Conservation (phyloP, 1,284 basidiomycete species). For the Leccinum solheimii region DNA sequence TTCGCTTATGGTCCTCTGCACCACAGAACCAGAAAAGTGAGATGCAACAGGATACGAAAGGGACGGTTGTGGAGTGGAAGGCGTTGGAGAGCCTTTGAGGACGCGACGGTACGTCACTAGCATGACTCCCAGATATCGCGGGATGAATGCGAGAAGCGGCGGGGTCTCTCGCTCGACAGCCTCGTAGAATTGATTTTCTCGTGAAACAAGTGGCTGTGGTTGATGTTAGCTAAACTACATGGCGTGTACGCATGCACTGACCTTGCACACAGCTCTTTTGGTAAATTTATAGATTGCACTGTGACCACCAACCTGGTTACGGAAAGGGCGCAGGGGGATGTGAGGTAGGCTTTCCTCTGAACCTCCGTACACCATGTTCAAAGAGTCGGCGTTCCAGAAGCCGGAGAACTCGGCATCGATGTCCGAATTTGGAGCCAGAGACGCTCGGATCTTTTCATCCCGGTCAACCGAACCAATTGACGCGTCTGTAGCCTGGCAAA, state of each 20-base stretch:
- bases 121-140: conserved; percentile 97
- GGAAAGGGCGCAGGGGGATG: conserved; percentile 93
- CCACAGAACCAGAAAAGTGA: conserved; percentile 29
- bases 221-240: conserved; percentile 21
- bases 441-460: conserved; percentile 9
- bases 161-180: conserved; percentile 93
- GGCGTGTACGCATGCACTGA: conserved; percentile 38
- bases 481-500: conserved; percentile 14
- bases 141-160: conserved; percentile 88
- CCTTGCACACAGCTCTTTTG: conserved; percentile 97
- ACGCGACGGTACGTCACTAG: conserved; percentile 91
- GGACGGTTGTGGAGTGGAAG: conserved; percentile 19
- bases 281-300: conserved; percentile 98
- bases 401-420: conserved; percentile 20
- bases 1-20: conserved; percentile 43
- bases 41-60: conserved; percentile 20
- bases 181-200: conserved; percentile 98
- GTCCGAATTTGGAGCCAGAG: conserved; percentile 18
- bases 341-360: conserved; percentile 72
- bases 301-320: conserved; percentile 98
- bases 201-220: conserved; percentile 85
- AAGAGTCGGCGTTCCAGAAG: conserved; percentile 42
- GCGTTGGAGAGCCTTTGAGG: conserved; percentile 44
- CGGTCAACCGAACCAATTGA: conserved; percentile 11
- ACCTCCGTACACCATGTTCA: conserved; percentile 44